A percentile compares a stretch with the other conserved stretches of the same genome.
Conservation (phyloP, 176 grass and related monocot species). For the Oropetium thomaeum region DNA sequence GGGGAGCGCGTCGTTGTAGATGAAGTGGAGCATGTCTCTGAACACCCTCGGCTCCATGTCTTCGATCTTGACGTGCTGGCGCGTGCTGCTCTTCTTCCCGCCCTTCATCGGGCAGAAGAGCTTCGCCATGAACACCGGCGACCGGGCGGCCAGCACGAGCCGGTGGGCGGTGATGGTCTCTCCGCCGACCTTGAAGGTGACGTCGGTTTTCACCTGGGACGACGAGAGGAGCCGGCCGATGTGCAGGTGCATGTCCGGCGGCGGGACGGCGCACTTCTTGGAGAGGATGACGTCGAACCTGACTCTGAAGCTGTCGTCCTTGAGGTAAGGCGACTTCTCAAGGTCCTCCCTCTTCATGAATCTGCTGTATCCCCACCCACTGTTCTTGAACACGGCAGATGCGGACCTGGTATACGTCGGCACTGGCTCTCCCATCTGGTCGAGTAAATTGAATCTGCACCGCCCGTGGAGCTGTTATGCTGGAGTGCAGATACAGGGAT, state of each 20-base stretch:
- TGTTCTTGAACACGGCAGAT: too few relatives aligned
- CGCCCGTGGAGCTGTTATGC: too few relatives aligned
- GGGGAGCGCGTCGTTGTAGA: constrained; percentile 41
- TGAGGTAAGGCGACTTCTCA: neutral
- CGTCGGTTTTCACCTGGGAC: neutral
- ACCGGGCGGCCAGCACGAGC: constrained; percentile 20
- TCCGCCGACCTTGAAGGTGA: neutral
- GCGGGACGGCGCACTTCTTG: neutral
- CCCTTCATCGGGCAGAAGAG: neutral
- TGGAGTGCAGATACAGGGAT: too few relatives aligned
- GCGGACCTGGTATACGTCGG: too few relatives aligned
- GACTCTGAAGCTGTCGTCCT: neutral
- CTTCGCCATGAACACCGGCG: neutral
- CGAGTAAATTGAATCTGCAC: too few relatives aligned
- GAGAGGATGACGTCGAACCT: neutral
- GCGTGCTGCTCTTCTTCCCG: neutral
- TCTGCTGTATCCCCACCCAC: too few relatives aligned
- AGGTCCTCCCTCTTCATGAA: too few relatives aligned
- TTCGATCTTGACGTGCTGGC: neutral
- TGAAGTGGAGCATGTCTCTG: constrained; percentile 35
- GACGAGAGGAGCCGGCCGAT: neutral
- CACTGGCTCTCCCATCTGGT: too few relatives aligned
- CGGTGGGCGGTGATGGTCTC: constrained; percentile 10
- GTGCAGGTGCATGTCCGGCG: neutral
- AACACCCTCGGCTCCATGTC: constrained; percentile 21